Base-by-base conservation (phyloP, 371 early-diverging fungal species). In the Coemansia sp. region DNA sequence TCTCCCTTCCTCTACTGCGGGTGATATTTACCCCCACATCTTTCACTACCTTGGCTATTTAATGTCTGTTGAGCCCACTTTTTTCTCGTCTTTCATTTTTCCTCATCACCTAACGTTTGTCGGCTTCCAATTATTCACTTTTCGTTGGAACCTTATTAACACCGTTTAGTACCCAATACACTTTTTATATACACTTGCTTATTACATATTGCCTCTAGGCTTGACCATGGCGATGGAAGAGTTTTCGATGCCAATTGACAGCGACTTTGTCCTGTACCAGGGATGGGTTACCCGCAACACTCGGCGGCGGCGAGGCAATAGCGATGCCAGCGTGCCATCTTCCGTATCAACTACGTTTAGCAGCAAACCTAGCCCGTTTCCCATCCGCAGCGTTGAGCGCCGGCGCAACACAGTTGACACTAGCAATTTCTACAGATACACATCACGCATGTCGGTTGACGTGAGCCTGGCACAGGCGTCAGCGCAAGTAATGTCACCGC, bases 351-450 rank as follows among this genome's bases (percentile, higher is more conserved):
- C 26, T 32, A 32, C 32, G 13, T 24, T n/a, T 29, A 29, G n/a
- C 17, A 56, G 32, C 28, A 9, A 3, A 15, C 7, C 32, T 32
- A 56, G 36, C 29, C 56, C 69, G 1, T 17, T 46, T 4, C 19
- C 46, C 21, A 28, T 54, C 17, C 41, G 63, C 15, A 21, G 52
- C 0, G 2, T 46, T 0, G 76, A 58, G 36, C 55, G 65, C 17
- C 67, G 78, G 13, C 69, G 78, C 49, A 73, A 77, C 64, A 73
- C 78, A 1, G 51, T 77, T 12, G 61, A 28, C 12, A 54, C 73
- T n/a, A 52, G 28, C 11, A 9, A 56, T 32, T 26, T 54, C 24
- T 40, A 55, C 32, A 44, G 41, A 15, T 21, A 46, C 17, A 15
- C 54, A n/a, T 12, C 55, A 4, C 19, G 28, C 3, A 32, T 28